Base-by-base conservation (phyloP, 306 rosid species). In the Castanea mollissima region DNA sequence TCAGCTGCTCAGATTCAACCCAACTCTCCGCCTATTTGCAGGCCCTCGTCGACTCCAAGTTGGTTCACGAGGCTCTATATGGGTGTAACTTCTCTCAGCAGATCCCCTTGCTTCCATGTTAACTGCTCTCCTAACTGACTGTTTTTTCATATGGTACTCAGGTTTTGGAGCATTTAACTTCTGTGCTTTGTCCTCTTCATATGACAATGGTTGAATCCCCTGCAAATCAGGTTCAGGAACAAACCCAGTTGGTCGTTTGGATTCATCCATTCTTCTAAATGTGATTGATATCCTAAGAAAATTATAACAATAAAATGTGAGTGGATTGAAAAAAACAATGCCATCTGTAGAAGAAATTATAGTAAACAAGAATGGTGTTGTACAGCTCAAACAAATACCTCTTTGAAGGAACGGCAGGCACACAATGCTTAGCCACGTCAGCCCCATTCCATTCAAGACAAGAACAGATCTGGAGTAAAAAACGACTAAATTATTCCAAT, bases 361-460 rank as follows among this genome's bases (percentile, higher is more conserved):
- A 75, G 52, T n/a, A 16, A 57, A 80, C 31, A 16, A 41, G 54
- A 73, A 51, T 13, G 29, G 29, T 73, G 52, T 20, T 78, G 55
- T 52, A 72, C 51, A 62, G 31, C 59, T 84, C 74, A 32, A 34
- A 57, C 55, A 72, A 38, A 78, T 84, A 95, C 99, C 99, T 87
- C 82, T 81, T 90, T 3, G 32, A 18, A 74, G 94, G 97, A 65
- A 96, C 98, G 25, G 98, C 98, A 73, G 99, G 98, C 62, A 95
- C 94, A 77, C 97, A 95, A 78, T 95, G 99, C 85, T 90, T 91
- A 76, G 99, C 94, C 76, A 93, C 93, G 75, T 96, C 99, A 74
- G 99, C 97, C 38, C 96, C 96, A 76, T 86, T 80, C 98, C 97
- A 74, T 88, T 93, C 25, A 96, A 87, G 65, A 96, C 99, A 68